Conservation (phyloP, 257 asterid species). For the Solanum chiquidenum region DNA sequence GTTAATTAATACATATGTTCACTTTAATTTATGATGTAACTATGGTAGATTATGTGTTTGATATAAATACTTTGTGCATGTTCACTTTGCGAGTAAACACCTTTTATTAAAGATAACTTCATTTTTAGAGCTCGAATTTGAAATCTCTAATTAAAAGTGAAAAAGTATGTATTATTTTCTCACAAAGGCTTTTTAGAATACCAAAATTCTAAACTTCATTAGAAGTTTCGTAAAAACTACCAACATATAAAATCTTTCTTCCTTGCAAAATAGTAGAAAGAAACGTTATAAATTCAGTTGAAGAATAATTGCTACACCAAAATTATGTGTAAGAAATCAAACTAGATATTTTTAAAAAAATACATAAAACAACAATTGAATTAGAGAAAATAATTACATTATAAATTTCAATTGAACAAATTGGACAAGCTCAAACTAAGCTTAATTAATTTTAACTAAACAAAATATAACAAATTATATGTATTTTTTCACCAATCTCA, state of each 20-base stretch:
- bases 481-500: neutral
- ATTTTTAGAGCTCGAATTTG: neutral
- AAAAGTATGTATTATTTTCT: fast-evolving
- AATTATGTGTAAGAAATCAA: too few relatives aligned
- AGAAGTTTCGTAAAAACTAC: too few relatives aligned
- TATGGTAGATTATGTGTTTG: neutral
- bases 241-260: neutral
- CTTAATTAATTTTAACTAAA: neutral
- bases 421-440: neutral
- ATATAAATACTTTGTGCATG: neutral
- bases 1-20: too few relatives aligned
- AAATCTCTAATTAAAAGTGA: neutral
- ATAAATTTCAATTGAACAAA: neutral
- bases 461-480: neutral
- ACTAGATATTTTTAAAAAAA: too few relatives aligned
- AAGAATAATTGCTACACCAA: neutral
- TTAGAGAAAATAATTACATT: too few relatives aligned
- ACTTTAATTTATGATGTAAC: neutral
- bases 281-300: too few relatives aligned
- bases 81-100: neutral
- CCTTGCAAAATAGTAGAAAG: neutral
- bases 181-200: too few relatives aligned
- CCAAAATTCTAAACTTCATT: too few relatives aligned
- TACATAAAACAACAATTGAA: too few relatives aligned
- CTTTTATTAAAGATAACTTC: neutral